Percentiles rank a stretch among this genome's conserved stretches.
phyloP scores from a whole-genome alignment of 1,284 basidiomycete species.

The Tilletia indica region DNA sequence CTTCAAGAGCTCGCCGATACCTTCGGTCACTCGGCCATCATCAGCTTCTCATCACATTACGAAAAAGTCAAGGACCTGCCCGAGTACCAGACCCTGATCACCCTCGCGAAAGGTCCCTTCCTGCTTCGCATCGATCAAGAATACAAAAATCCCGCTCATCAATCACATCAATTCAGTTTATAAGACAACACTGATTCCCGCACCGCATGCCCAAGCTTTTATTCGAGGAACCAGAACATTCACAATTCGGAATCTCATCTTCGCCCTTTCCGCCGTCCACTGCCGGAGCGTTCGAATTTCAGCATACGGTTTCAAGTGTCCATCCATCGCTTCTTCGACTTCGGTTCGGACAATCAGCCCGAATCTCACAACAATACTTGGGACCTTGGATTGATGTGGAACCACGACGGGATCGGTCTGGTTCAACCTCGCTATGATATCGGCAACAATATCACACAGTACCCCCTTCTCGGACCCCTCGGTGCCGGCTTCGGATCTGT shows the following conservation, averaged over 20 bases:
- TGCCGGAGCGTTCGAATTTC: not conserved
- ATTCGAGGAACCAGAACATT: not conserved
- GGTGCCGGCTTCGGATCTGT: not conserved
- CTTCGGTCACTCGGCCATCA: not conserved
- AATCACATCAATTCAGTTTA: not conserved
- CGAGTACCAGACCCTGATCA: not conserved
- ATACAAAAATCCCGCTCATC: not conserved
- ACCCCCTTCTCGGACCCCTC: not conserved
- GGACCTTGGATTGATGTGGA: not conserved
- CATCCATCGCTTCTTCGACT: not conserved
- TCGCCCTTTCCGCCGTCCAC: not conserved
- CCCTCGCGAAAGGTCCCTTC: not conserved
- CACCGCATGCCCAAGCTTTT: not conserved
- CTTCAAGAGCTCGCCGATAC: not conserved
- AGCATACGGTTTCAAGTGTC: not conserved
- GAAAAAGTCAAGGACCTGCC: not conserved
- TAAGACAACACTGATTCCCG: not conserved
- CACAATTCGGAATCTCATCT: not conserved
- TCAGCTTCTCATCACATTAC: not conserved
- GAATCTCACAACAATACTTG: not conserved
- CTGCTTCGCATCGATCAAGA: not conserved
- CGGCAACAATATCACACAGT: not conserved
- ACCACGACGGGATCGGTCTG: not conserved
- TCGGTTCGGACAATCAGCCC: not conserved
- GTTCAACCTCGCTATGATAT: not conserved